Conservation (phyloP, 2,329 filamentous ascomycete species). For the Phialemonium atrogriseum region DNA sequence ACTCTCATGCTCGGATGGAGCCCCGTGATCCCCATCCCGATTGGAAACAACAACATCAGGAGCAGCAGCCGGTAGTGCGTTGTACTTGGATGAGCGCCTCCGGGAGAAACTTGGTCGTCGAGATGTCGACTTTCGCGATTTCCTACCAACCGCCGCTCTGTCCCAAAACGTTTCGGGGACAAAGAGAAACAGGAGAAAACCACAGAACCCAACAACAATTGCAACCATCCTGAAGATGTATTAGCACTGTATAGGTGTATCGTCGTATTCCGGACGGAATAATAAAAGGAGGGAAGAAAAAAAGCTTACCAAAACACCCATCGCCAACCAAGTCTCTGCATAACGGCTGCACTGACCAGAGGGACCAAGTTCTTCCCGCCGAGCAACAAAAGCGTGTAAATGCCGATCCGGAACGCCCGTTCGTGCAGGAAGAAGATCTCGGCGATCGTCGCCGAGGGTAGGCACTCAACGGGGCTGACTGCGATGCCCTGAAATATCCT, state of each 20-base stretch:
- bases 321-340: slow-evolving; percentile 70
- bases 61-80: no score
- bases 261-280: slow-evolving; percentile 4
- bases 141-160: no score
- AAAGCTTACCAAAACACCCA: slow-evolving; percentile 74
- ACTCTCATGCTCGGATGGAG: no score
- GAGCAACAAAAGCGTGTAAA: slow-evolving; percentile 82
- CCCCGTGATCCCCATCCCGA: slow-evolving; percentile 3
- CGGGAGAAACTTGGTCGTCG: slow-evolving; percentile 37
- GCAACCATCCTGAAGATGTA: slow-evolving; percentile 58
- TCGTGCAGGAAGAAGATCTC: slow-evolving; percentile 97
- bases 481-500: slow-evolving; percentile 82
- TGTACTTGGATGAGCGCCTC: slow-evolving; percentile 36
- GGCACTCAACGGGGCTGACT: slow-evolving; percentile 82
- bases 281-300: not conserved
- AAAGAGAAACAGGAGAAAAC: slow-evolving; percentile 73
- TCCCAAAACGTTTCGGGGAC: slow-evolving; percentile 97
- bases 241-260: slow-evolving; percentile 12
- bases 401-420: slow-evolving; percentile 82
- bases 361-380: slow-evolving; percentile 89
- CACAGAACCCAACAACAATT: slow-evolving; percentile 66
- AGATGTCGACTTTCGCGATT: slow-evolving; percentile 5
- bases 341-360: slow-evolving; percentile 77
- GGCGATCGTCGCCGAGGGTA: slow-evolving; percentile 88
- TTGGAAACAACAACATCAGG: no score